Conservation (phyloP, 2,329 filamentous ascomycete species). For the Davidsoniella eucalypti region DNA sequence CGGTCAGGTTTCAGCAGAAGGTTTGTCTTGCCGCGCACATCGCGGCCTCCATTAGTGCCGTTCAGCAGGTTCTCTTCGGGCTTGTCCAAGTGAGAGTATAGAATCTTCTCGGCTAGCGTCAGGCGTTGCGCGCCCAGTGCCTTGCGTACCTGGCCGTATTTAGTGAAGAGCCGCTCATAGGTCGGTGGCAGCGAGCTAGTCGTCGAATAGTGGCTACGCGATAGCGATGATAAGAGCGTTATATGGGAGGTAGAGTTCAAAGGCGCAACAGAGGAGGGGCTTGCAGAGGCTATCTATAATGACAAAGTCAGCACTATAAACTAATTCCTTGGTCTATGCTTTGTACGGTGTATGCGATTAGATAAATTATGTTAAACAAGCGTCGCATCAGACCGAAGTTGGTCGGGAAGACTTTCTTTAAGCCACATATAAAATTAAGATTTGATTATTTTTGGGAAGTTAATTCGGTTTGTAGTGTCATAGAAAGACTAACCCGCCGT, state of each 20-base stretch:
- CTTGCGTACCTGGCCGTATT: slow-evolving; percentile 56
- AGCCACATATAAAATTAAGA: background rate
- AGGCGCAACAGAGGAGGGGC: slow-evolving; percentile 20
- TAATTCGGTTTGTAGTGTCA: background rate
- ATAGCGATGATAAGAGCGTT: too few species aligned
- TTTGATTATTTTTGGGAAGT: background rate
- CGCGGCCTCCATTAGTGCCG: slow-evolving; percentile 66
- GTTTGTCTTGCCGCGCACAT: slow-evolving; percentile 76
- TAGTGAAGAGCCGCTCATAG: slow-evolving; percentile 66
- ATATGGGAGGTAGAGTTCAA: slow-evolving; percentile 14
- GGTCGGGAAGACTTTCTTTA: too few species aligned
- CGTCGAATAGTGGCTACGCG: slow-evolving; percentile 22
- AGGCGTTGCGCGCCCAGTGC: slow-evolving; percentile 53
- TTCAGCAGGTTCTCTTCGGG: slow-evolving; percentile 74
- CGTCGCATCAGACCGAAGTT: background rate
- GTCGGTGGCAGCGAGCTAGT: slow-evolving; percentile 42
- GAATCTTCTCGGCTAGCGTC: slow-evolving; percentile 92
- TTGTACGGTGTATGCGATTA: background rate
- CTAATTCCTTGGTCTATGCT: background rate
- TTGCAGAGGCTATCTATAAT: slow-evolving; percentile 15
- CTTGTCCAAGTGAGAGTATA: slow-evolving; percentile 88
- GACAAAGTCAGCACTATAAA: background rate
- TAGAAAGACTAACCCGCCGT: slow-evolving; percentile 29
- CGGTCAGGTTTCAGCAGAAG: slow-evolving; percentile 94
- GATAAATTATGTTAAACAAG: background rate